These are phyloP conservation scores for Pythium coloratum DNA, from an alignment of 352 stramenopile species.

Conservation along the genomic window DNA sequence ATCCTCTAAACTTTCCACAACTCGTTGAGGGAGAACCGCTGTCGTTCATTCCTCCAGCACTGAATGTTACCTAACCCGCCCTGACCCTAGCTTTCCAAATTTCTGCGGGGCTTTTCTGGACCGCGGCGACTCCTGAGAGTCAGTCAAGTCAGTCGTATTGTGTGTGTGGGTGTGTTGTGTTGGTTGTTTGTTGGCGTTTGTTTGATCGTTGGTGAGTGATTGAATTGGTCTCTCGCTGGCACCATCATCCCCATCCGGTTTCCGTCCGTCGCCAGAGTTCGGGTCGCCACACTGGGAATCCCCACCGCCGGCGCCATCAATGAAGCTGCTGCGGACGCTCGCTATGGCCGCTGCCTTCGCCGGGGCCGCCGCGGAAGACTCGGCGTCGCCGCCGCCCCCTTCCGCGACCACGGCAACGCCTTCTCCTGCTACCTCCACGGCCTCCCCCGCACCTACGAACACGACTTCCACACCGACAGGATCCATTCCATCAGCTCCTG, in stretches of 20 bases:
- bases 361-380: constrained; percentile 8
- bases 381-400: constrained; percentile 6
- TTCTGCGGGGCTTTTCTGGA: constrained; percentile 12
- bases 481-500: neutral
- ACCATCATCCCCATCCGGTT: neutral
- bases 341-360: constrained; percentile 15
- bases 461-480: neutral
- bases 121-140: constrained; percentile 16
- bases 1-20: neutral
- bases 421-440: neutral
- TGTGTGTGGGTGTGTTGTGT: neutral
- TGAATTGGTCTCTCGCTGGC: neutral
- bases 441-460: neutral
- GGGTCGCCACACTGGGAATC: constrained; percentile 3
- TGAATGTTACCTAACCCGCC: neutral
- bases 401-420: neutral
- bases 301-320: neutral
- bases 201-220: constrained; percentile 1
- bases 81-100: neutral
- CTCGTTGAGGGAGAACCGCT: neutral
- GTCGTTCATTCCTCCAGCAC: neutral
- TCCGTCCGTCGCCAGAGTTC: neutral
- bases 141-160: constrained; percentile 11
- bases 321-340: constrained; percentile 23
- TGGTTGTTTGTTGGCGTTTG: constrained; percentile 5